Percentiles rank a stretch among this genome's conserved stretches.
Evolutionary conservation across 768 basidiomycete genomes (phyloP).

Genomic region (Strobilomyces dryophilus): DNA sequence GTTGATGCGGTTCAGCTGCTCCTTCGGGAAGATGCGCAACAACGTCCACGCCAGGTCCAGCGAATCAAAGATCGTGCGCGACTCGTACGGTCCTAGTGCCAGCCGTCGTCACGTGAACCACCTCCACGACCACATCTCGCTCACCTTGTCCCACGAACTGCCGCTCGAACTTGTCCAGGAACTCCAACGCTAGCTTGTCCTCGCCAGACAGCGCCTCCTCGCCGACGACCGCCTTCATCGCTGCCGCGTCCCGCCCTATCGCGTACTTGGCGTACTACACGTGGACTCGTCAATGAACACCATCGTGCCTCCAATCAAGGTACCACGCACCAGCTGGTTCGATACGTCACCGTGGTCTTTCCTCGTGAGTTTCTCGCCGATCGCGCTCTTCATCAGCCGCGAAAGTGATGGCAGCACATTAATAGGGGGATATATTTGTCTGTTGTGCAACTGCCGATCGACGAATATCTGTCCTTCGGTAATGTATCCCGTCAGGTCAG

Average conservation of each 20-base stretch:
- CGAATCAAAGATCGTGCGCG: constrained; percentile 94
- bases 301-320: constrained; percentile 17
- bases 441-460: constrained; percentile 94
- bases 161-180: constrained; percentile 96
- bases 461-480: constrained; percentile 99
- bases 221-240: constrained; percentile 99
- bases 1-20: constrained; percentile 95
- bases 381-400: constrained; percentile 99
- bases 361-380: constrained; percentile 94
- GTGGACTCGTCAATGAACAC: constrained; percentile 14
- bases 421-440: constrained; percentile 98
- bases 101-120: constrained; percentile 9
- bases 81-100: constrained; percentile 79
- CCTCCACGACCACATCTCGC: constrained; percentile 4
- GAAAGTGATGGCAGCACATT: constrained; percentile 98
- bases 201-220: constrained; percentile 94
- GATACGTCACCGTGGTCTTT: constrained; percentile 99
- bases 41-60: constrained; percentile 96
- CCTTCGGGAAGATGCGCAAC: constrained; percentile 97
- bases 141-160: constrained; percentile 96
- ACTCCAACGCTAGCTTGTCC: constrained; percentile 95
- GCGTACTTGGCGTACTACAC: constrained; percentile 95
- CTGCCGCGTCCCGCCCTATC: constrained; percentile 92
- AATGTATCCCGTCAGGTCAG: constrained; percentile 98
- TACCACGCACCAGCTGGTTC: constrained; percentile 82